These are phyloP conservation scores for Pythium insidiosum DNA, from an alignment of 352 stramenopile genomes.

Conservation along the genomic window DNA sequence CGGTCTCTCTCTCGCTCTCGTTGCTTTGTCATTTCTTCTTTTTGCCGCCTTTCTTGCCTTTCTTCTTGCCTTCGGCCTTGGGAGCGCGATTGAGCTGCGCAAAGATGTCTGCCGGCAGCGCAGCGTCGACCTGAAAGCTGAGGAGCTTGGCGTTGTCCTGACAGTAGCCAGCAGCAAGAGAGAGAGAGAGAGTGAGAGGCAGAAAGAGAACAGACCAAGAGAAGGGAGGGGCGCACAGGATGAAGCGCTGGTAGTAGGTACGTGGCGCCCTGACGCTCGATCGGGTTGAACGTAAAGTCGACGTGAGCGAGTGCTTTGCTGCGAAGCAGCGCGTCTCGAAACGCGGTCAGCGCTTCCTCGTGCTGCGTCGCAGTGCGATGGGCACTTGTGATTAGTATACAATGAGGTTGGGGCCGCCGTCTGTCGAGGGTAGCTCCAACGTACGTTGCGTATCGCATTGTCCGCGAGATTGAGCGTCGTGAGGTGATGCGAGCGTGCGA, in stretches of 20 bases:
- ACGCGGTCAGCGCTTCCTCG: slow-evolving; percentile 23
- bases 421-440: slow-evolving; percentile 1
- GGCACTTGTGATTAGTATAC: too few species aligned
- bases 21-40: slow-evolving; percentile 23
- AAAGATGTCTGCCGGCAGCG: slow-evolving; percentile 62
- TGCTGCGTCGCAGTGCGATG: slow-evolving; percentile 9
- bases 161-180: too few species aligned
- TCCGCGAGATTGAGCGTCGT: slow-evolving; percentile 67
- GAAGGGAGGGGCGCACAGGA: too few species aligned
- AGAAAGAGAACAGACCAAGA: too few species aligned
- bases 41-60: too few species aligned
- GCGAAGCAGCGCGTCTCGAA: slow-evolving; percentile 52
- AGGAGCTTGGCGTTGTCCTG: slow-evolving; percentile 56
- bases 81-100: slow-evolving; percentile 57
- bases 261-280: slow-evolving; percentile 52
- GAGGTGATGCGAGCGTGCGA: slow-evolving; percentile 47
- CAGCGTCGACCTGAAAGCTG: slow-evolving; percentile 72
- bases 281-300: slow-evolving; percentile 74
- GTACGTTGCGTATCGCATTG: slow-evolving; percentile 70
- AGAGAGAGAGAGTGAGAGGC: too few species aligned
- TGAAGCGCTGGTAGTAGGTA: slow-evolving; percentile 48
- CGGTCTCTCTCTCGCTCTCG: too few species aligned
- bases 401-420: not conserved
- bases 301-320: slow-evolving; percentile 64
- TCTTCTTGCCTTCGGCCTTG: slow-evolving; percentile 73